These are phyloP conservation scores for Tetrahymena elliotti DNA, from an alignment of 73 alveolate genomes.

Conservation along the genomic window DNA sequence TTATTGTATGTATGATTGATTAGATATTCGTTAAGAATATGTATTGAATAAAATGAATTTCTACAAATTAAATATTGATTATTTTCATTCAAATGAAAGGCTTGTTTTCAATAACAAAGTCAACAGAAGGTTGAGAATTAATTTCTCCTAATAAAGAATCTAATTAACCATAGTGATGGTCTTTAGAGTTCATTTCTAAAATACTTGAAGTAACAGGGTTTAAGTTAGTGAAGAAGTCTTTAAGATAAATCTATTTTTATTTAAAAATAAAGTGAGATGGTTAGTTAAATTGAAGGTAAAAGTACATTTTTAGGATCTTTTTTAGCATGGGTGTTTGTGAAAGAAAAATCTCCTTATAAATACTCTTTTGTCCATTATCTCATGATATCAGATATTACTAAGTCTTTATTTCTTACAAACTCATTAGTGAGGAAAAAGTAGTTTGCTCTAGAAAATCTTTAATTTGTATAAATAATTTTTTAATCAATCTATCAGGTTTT, in stretches of 20 bases:
- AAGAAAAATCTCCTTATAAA: background rate
- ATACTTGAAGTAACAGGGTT: background rate
- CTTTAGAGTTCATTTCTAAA: background rate
- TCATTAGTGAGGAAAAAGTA: background rate
- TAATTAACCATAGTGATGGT: background rate
- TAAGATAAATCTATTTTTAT: background rate
- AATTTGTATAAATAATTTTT: background rate
- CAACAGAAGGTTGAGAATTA: background rate
- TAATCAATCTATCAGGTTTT: background rate
- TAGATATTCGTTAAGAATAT: too few species aligned
- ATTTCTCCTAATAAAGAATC: background rate
- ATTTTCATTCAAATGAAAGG: background rate
- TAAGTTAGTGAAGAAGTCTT: background rate
- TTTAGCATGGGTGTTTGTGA: background rate
- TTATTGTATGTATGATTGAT: too few species aligned
- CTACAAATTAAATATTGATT: too few species aligned
- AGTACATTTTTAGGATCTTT: background rate
- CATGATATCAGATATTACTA: background rate
- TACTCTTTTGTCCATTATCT: background rate
- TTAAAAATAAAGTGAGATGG: background rate
- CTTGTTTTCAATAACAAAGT: background rate
- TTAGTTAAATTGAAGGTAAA: background rate
- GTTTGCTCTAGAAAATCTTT: background rate
- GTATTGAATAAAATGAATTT: too few species aligned
- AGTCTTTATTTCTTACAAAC: background rate